Base-by-base conservation (phyloP, 73 alveolate species). In the Paramecium sonneborni region DNA sequence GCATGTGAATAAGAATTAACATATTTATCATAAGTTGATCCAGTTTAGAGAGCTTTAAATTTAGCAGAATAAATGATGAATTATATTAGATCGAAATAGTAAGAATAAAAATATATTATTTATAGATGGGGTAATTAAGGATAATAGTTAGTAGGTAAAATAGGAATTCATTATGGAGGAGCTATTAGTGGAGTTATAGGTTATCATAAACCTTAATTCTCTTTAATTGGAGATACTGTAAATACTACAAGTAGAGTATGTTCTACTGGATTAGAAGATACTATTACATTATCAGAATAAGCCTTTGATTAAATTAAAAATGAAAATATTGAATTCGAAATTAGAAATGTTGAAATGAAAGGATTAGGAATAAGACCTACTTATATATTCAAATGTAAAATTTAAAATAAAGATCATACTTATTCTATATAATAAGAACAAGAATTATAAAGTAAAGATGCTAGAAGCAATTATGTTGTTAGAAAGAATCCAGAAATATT, bases 181-280 rank as follows among this genome's bases (percentile, higher is more conserved):
- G 93, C 93, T 15, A 86, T 86, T 1, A 57, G 88, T 56, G 93
- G 93, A 23, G 93, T 86, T 10, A 86, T 86, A 14, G 93, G 93
- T 20, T 86, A 39, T 57, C 93, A 86, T 37, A 86, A 86, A 7
- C 93, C 93, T 9, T 67, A 86, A 38, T 86, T 86, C 70, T 86
- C 93, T 35, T 38, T 86, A 58, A 86, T 86, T 20, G 93, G 93
- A 14, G 87, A 86, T 58, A 86, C 93, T 38, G 93, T 86, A n/a
- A 86, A 86, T 37, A 86, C 93, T 3, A 86, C 93, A 0, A 86
- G 93, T 67, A 28, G 93, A 57, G 93, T 86, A 39, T 86, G 93
- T 37, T 86, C 93, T 21, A 86, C 93, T 7, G 93, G 93, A 41
- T 67, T 86, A 12, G 82, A 72, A 7, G 93, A 86, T 86, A 55